Percentiles rank a stretch among this genome's conserved stretches.
These are phyloP conservation scores for Postia placenta DNA, from an alignment of 768 basidiomycete genomes.

Conservation along the genomic window DNA sequence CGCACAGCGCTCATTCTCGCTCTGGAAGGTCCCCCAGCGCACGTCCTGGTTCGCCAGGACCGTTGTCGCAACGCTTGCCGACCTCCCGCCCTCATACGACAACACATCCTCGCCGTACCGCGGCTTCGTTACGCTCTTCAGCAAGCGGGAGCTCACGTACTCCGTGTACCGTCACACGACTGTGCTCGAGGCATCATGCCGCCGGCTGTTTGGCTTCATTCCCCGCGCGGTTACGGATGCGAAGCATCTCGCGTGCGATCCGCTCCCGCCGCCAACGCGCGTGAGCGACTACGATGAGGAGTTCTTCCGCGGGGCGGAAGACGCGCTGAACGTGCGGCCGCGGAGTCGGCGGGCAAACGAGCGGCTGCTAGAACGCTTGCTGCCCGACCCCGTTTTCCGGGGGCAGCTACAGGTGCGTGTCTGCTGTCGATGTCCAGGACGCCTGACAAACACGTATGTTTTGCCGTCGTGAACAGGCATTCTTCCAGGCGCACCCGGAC, in stretches of 20 bases:
- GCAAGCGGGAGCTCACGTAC: slow-evolving; percentile 33
- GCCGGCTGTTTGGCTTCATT: slow-evolving; percentile 64
- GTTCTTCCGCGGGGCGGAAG: slow-evolving; percentile 71
- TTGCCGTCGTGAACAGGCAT: slow-evolving; percentile 31
- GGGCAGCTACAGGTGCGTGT: slow-evolving; percentile 47
- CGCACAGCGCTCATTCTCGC: slow-evolving; percentile 60
- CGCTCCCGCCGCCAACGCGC: slow-evolving; percentile 66
- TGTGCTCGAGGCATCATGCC: slow-evolving; percentile 55
- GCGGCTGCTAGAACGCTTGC: slow-evolving; percentile 45
- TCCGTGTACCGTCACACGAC: slow-evolving; percentile 72
- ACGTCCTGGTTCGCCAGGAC: slow-evolving; percentile 67
- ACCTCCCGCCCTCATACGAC: slow-evolving; percentile 26
- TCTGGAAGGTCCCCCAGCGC: slow-evolving; percentile 76
- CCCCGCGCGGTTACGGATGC: slow-evolving; percentile 47
- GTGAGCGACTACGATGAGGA: slow-evolving; percentile 57
- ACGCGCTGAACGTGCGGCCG: slow-evolving; percentile 34
- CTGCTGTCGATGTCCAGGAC: neutral
- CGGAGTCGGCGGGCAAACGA: slow-evolving; percentile 43
- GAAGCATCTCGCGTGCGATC: slow-evolving; percentile 74
- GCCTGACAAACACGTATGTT: slow-evolving; percentile 1
- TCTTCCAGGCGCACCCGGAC: slow-evolving; percentile 51
- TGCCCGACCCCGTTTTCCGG: slow-evolving; percentile 53
- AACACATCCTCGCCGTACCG: slow-evolving; percentile 27
- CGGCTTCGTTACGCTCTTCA: slow-evolving; percentile 34
- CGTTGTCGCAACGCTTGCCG: slow-evolving; percentile 35